Conservation (phyloP, 495 filamentous ascomycete genomes). For the Saxophila tyrrhenica region DNA sequence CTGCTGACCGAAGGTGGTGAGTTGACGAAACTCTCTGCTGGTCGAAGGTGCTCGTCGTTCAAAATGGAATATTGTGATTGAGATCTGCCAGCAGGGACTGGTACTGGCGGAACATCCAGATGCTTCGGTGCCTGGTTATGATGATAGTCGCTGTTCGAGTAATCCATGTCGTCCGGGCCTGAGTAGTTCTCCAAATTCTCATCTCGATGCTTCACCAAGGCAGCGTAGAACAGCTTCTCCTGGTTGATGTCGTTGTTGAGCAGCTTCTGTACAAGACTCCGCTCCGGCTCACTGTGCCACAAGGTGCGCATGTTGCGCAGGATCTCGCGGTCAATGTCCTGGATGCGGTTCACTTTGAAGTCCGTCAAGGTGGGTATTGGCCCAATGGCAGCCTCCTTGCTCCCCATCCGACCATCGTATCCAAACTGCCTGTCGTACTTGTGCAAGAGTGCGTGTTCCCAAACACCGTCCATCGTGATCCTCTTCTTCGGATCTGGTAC, state of each 20-base stretch:
- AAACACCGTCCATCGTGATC: constrained; percentile 67
- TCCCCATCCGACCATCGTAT: constrained; percentile 6
- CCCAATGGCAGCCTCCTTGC: constrained; percentile 36
- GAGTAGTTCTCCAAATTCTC: constrained; percentile 75
- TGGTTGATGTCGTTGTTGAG: constrained; percentile 67
- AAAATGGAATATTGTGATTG: constrained; percentile 63
- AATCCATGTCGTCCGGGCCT: constrained; percentile 49
- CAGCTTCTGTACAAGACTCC: constrained; percentile 56
- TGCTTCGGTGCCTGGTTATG: constrained; percentile 48
- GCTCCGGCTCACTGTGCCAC: constrained; percentile 71
- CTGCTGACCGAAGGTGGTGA: constrained; percentile 38
- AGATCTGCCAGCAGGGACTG: constrained; percentile 38
- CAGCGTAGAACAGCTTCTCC: constrained; percentile 82
- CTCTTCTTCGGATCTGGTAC: constrained; percentile 60
- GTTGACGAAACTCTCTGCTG: constrained; percentile 34
- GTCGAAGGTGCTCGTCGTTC: constrained; percentile 40
- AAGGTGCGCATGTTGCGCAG: constrained; percentile 73
- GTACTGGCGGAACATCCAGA: constrained; percentile 29
- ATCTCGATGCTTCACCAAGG: constrained; percentile 68
- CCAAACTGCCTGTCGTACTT: constrained; percentile 51
- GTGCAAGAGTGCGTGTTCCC: constrained; percentile 67
- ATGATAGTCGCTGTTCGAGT: constrained; percentile 81
- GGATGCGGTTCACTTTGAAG: constrained; percentile 38
- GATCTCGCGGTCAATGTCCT: constrained; percentile 65
- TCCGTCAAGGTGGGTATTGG: constrained; percentile 42